Conservation (phyloP, 495 filamentous ascomycete genomes). For the Talaromyces adpressus region DNA sequence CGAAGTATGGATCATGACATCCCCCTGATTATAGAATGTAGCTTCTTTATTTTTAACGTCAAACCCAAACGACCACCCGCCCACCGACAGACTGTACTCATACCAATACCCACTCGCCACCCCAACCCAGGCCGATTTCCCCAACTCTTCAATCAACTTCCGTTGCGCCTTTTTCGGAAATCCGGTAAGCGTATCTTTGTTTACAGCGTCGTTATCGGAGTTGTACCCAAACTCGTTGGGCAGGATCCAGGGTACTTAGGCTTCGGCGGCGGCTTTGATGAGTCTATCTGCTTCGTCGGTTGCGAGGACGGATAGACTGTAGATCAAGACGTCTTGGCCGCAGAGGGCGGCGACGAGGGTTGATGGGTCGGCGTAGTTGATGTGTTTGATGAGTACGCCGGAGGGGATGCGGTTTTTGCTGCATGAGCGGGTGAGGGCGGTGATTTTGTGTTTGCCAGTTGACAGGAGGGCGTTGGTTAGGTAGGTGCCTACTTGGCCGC, state of each 20-base stretch:
- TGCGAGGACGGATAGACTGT: conserved; percentile 40
- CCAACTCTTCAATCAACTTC: conserved; percentile 33
- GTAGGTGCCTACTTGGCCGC: conserved; percentile 50
- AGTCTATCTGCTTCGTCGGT: conserved; percentile 34
- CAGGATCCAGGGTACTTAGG: conserved; percentile 52
- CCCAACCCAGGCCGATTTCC: conserved; percentile 16
- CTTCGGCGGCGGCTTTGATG: conserved; percentile 52
- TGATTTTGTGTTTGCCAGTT: conserved; percentile 44
- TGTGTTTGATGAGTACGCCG: conserved; percentile 31
- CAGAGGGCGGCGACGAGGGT: conserved; percentile 38
- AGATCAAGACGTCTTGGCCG: conserved; percentile 51
- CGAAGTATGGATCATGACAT: conserved; percentile 26
- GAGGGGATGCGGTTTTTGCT: conserved; percentile 31
- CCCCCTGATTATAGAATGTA: conserved; percentile 43
- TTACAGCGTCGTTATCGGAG: conserved; percentile 22
- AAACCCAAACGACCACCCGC: conserved; percentile 31
- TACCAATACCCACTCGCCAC: conserved; percentile 39
- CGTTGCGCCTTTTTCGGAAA: conserved; percentile 10
- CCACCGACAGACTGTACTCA: conserved; percentile 35
- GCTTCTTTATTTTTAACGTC: conserved; percentile 28
- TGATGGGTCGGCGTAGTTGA: conserved; percentile 40
- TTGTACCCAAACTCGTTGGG: conserved; percentile 53
- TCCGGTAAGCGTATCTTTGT: conserved; percentile 24
- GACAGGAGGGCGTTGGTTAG: conserved; percentile 44
- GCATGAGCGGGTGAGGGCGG: conserved; percentile 40